phyloP scores from a whole-genome alignment of 78 protist genomes.

The Pigoraptor vietnamica region DNA sequence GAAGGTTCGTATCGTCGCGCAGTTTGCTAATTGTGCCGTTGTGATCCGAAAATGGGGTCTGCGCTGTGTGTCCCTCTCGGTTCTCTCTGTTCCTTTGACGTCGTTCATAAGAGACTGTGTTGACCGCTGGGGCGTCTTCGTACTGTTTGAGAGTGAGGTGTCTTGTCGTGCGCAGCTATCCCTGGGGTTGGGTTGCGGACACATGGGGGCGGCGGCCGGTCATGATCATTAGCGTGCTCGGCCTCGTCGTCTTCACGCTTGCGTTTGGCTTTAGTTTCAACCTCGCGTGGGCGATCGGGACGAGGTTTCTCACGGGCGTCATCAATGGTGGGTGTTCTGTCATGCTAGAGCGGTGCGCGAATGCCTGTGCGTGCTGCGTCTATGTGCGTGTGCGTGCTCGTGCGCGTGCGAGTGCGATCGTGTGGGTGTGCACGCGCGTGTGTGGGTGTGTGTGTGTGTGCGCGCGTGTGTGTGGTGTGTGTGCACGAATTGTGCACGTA shows the following conservation, averaged over 20 bases:
- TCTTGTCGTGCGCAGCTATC: neutral
- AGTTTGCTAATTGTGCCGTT: neutral
- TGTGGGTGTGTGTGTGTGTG: no score
- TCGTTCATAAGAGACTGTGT: no score
- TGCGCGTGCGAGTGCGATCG: no score
- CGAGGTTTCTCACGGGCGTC: neutral
- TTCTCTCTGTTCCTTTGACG: no score
- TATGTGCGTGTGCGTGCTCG: no score
- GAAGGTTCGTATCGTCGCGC: neutral
- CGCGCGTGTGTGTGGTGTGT: no score
- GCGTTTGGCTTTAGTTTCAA: neutral
- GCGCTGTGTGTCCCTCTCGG: no score
- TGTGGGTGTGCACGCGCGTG: no score
- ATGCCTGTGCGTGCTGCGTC: no score
- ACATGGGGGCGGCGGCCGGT: neutral
- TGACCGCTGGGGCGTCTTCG: no score
- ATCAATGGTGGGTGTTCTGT: neutral
- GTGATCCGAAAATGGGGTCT: no score
- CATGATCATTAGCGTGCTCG: neutral
- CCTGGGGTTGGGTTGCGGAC: neutral
- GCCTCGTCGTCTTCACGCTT: neutral
- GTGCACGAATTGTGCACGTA: no score
- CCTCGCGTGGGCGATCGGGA: neutral
- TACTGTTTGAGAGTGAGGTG: neutral
- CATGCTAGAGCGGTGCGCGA: neutral